Base-by-base conservation (phyloP, 2,329 filamentous ascomycete species). In the Gnomoniopsis smithogilvyi region DNA sequence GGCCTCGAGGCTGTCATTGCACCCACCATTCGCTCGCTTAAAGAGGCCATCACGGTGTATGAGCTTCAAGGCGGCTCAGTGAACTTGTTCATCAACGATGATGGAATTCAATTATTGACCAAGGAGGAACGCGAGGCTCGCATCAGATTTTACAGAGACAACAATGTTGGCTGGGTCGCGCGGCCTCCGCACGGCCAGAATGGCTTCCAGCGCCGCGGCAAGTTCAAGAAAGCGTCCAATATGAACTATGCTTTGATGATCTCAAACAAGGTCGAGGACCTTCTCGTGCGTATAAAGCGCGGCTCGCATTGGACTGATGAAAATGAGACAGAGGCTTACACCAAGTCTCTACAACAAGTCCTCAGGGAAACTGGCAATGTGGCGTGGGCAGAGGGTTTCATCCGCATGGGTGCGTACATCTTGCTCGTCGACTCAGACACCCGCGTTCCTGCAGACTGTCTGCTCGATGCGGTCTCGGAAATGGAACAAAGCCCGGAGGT, bases 321-420 rank as follows among this genome's bases (percentile, higher is more conserved):
- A 49, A 85, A 91, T 60, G 89, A 91, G 70, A 82, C 83, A 7
- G 74, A 79, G 60, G 86, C 85, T 1, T 92, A 92, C 67, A 82
- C 87, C 70, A 73, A 79, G 67, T 80, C 84, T 61, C 79, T 93
- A 46, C 81, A 84, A 64, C 82, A 88, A 60, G 83, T 88, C 19
- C 79, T 93, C 41, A 81, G 86, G 50, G 84, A 87, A 51, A 57
- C 52, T 26, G 80, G 90, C 58, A 85, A 86, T 19, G 84, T 87
- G 30, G 89, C 89, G 30, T 90, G 88, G 89, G 91, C 91, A 19
- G 90, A 92, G 69, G 92, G 91, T 62, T 92, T 95, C 72, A 88
- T 96, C 65, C 90, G 91, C 54, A 79, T 96, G 22, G 92, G 92
- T 58, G 91, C 96, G 73, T 93, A 92, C 72, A 91, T 93, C 61